A percentile compares a stretch with the other conserved stretches of the same genome.
Conservation (phyloP, 163 green algal species). For the Scenedesmus sp. region DNA sequence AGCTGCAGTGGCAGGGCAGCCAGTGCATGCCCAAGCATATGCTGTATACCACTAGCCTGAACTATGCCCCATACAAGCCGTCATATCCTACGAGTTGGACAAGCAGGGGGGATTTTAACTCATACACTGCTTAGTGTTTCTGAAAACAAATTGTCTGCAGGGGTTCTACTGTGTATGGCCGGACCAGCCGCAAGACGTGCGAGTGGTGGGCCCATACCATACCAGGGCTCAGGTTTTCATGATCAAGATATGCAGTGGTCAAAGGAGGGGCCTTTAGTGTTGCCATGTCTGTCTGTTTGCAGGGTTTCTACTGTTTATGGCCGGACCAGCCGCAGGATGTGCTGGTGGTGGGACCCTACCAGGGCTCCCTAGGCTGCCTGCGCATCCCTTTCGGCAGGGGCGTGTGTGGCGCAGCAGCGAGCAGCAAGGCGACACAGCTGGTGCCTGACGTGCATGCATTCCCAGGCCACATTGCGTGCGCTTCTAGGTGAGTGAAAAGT, state of each 20-base stretch:
- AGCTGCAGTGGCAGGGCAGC: no score
- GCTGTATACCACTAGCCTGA: no score
- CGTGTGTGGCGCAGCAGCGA: conserved; percentile 74
- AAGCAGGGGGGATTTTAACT: no score
- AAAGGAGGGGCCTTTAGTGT: no score
- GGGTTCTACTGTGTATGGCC: conserved; percentile 61
- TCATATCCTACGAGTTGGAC: no score
- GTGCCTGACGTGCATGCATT: conserved; percentile 76
- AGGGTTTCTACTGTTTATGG: conserved; percentile 62
- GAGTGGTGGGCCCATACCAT: conserved; percentile 77
- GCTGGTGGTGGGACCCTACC: conserved; percentile 76
- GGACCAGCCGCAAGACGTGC: background rate
- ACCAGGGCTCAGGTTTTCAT: conserved; percentile 19
- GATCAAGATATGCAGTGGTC: no score
- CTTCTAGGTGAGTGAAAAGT: conserved; percentile 55
- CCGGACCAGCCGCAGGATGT: background rate
- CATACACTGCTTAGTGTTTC: background rate
- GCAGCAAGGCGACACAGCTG: conserved; percentile 61
- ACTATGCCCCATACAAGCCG: no score
- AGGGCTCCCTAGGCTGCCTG: conserved; percentile 71
- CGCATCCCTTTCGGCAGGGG: conserved; percentile 68
- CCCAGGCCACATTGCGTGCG: conserved; percentile 79
- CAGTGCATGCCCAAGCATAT: no score
- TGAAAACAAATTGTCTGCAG: conserved; percentile 10
- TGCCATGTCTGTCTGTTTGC: conserved; percentile 4